A percentile compares a stretch with the other conserved stretches of the same genome.
These are phyloP conservation scores for Brasilioporus rufonigricans DNA, from an alignment of 768 basidiomycete genomes.

Conservation along the genomic window DNA sequence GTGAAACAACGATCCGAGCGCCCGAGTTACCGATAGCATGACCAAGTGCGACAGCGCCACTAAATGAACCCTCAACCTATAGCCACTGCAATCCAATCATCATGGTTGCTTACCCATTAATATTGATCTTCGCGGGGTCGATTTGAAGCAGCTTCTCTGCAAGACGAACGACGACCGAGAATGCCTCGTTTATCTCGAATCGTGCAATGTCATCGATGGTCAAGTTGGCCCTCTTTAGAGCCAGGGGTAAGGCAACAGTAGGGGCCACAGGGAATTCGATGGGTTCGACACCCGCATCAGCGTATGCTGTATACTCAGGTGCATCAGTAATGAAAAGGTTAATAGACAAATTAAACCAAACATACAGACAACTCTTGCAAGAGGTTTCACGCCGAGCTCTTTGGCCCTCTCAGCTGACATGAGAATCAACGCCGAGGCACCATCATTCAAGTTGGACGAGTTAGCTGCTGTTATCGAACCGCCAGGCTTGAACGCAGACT, in stretches of 20 bases:
- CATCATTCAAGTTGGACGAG: constrained; percentile 92
- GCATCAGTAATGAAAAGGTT: constrained; percentile 1
- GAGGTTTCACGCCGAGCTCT: constrained; percentile 85
- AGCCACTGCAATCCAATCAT: constrained; percentile 1
- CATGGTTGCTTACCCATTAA: constrained; percentile 63
- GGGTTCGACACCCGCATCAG: constrained; percentile 95
- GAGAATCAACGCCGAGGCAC: constrained; percentile 92
- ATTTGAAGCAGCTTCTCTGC: constrained; percentile 86
- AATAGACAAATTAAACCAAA: constrained; percentile 10
- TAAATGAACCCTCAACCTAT: constrained; percentile 33
- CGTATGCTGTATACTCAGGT: constrained; percentile 63
- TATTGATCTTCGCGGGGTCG: constrained; percentile 86
- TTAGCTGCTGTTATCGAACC: constrained; percentile 96
- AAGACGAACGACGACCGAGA: constrained; percentile 90
- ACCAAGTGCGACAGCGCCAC: constrained; percentile 95
- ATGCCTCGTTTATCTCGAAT: constrained; percentile 98
- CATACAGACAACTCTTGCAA: constrained; percentile 94
- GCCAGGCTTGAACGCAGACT: constrained; percentile 86
- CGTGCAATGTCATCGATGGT: constrained; percentile 79
- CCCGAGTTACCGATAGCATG: constrained; percentile 97
- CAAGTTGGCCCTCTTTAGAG: constrained; percentile 84
- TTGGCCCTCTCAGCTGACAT: constrained; percentile 92
- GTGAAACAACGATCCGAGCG: constrained; percentile 88
- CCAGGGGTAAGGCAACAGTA: constrained; percentile 84
- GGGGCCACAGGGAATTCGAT: constrained; percentile 97